Evolutionary conservation across 106 monocot species (phyloP), one percentile per base, ranked within the genome.

Genomic region (Amphibolis antarctica): DNA sequence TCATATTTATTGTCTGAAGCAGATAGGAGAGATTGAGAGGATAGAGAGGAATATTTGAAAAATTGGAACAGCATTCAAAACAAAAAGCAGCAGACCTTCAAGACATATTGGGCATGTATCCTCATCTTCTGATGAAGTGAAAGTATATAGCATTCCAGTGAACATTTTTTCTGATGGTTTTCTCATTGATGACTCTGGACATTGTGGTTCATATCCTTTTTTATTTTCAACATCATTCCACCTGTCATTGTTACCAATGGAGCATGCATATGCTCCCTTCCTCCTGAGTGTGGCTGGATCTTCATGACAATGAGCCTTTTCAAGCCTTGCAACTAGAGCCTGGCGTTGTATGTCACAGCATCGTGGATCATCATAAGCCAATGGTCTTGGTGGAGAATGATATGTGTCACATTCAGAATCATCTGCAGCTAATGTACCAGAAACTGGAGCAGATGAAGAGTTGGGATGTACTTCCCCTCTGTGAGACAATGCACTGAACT

Each of bases 91-190:
- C 26, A 58, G 10, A 88, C 92, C 92, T 82, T 92, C 92, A 69
- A 92, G 92, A 69, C 92, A 92, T 66, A 88, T 92, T 45, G 92
- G 92, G 58, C 92, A 92, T 13, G 80, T 78, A 77, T 92, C 92
- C 73, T 92, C 87, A 75, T 92, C 92, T 64, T 85, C 92, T 44
- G 75, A 72, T 12, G 85, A 86, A 44, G 77, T 51, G 31, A 76
- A 82, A 58, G 25, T 65, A 30, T 80, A 83, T 9, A 50, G 27
- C 5, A 54, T 12, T 24, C 52, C 78, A 66, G 60, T 70, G 42
- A 24, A 55, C 29, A 54, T 52, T 62, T 85, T 69, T 44, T 46
- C 59, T 50, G 67, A 42, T 49, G 65, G 60, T 30, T 70, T 71
- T 23, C 74, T 82, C 22, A 76, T 19, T 21, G 65, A 70, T 50